Base-by-base conservation (phyloP, 2,329 filamentous ascomycete species). In the Alternaria incomplexa region DNA sequence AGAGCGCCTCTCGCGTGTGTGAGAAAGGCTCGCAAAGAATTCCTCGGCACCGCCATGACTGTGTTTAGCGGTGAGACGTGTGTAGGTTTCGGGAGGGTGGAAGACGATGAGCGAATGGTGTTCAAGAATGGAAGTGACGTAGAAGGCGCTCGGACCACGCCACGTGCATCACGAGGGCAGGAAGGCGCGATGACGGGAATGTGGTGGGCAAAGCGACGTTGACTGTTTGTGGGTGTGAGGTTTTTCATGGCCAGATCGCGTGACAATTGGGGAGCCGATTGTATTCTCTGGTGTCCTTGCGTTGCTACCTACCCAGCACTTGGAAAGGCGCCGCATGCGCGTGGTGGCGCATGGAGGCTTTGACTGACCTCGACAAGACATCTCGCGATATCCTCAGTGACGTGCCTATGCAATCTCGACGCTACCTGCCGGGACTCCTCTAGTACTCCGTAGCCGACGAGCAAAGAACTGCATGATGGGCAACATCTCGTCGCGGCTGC, bases 401-500 rank as follows among this genome's bases (percentile, higher is more conserved):
- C 6, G 6, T 58, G 44, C 22, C 71, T 64, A 79, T 6, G 62
- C 72, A 7, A 88, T 63, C 72, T 88, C 86, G 1, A 86, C 80
- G 65, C 82, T 84, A 0, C 85, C 86, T 58, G 83, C 80, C 0
- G 85, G 86, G 7, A 87, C 83, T 1, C 86, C 86, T 58, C 80
- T 83, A 46, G 79, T 81, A 69, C 85, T 88, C 66, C 81, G 74
- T 70, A 96, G 79, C 72, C 90, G 85, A 54, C 90, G 86, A 0
- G 90, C 90, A 72, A 93, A 86, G 77, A 90, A 97, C 74, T 91
- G 88, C 93, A 97, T 97, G 63, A 97, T 86, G 0, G 94, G 93
- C 73, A 94, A 76, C 86, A 96, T 94, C 84, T 98, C 94, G 11
- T 96, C 93, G 56, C 91, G 85, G 76, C 86, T 90, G 48, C 85